These are phyloP conservation scores for Apiotrichum akiyoshidainum DNA, from an alignment of 1,284 basidiomycete species.

Conservation along the genomic window DNA sequence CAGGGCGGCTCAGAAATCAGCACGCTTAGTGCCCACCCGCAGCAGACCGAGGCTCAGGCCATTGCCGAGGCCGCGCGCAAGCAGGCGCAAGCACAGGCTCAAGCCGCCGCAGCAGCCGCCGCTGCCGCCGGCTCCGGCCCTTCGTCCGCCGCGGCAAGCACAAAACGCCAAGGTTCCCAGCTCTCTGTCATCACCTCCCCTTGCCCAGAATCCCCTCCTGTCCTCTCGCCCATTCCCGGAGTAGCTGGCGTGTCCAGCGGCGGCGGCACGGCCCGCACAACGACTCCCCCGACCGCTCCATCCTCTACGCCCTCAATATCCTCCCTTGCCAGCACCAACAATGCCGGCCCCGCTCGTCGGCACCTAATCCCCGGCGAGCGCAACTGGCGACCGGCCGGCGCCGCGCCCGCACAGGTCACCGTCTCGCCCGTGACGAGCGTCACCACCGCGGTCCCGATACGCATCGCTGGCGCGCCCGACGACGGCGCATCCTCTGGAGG, in stretches of 20 bases:
- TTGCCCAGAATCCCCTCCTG: conserved; percentile 1
- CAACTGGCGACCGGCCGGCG: conserved; percentile 40
- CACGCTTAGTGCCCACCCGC: background rate
- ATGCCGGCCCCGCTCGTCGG: conserved; percentile 2
- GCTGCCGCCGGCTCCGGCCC: background rate
- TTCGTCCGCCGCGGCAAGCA: background rate
- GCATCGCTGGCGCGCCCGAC: background rate
- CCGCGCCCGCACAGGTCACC: conserved; percentile 42
- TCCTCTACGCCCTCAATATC: conserved; percentile 17
- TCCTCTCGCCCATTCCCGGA: background rate
- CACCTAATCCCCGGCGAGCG: conserved; percentile 28
- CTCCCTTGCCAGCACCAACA: conserved; percentile 3
- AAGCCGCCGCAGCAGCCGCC: background rate
- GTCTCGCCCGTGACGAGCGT: conserved; percentile 44
- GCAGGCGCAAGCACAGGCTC: conserved; percentile 2
- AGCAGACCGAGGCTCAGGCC: conserved; percentile 42
- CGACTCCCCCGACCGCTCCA: conserved; percentile 14
- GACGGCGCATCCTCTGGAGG: background rate
- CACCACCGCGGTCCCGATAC: conserved; percentile 35
- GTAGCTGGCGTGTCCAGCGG: background rate
- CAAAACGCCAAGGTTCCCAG: background rate
- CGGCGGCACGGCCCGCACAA: conserved; percentile 10
- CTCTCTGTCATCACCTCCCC: conserved; percentile 4
- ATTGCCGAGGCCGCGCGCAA: conserved; percentile 39
- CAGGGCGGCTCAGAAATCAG: background rate